A percentile compares a stretch with the other conserved stretches of the same genome.
phyloP scores from a whole-genome alignment of 495 filamentous ascomycete genomes.

The Physcia stellaris region DNA sequence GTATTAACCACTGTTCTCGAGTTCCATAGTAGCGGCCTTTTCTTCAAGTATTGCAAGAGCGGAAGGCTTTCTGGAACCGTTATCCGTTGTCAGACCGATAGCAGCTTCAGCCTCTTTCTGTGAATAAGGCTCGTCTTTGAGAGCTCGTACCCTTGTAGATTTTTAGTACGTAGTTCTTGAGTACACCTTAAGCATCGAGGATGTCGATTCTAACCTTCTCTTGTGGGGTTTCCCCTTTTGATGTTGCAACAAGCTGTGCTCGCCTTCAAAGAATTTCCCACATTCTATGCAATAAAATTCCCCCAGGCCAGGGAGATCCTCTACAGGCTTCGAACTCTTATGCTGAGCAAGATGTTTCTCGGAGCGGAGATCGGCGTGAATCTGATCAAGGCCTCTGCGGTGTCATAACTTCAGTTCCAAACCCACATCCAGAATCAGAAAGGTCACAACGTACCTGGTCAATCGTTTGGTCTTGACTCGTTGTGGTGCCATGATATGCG shows the following conservation, averaged over 20 bases:
- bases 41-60: neutral
- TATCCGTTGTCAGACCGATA: constrained; percentile 53
- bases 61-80: constrained; percentile 28
- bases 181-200: too few relatives aligned
- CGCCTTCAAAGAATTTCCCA: constrained; percentile 89
- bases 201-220: constrained; percentile 45
- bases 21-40: constrained; percentile 6
- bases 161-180: too few relatives aligned
- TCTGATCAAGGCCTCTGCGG: constrained; percentile 72
- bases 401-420: too few relatives aligned
- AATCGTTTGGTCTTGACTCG: constrained; percentile 45
- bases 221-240: constrained; percentile 83
- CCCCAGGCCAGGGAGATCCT: constrained; percentile 78
- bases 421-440: too few relatives aligned
- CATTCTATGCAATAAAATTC: constrained; percentile 84
- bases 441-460: constrained; percentile 30
- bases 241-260: constrained; percentile 61
- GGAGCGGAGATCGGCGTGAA: constrained; percentile 62
- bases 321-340: constrained; percentile 63
- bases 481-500: constrained; percentile 40
- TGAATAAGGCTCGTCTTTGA: constrained; percentile 70
- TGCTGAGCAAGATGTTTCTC: constrained; percentile 64
- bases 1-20: constrained; percentile 1
- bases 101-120: constrained; percentile 79
- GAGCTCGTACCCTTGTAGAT: constrained; percentile 47